Evolutionary conservation across 306 rosid genomes (phyloP).

Genomic region (Clitoria ternatea): DNA sequence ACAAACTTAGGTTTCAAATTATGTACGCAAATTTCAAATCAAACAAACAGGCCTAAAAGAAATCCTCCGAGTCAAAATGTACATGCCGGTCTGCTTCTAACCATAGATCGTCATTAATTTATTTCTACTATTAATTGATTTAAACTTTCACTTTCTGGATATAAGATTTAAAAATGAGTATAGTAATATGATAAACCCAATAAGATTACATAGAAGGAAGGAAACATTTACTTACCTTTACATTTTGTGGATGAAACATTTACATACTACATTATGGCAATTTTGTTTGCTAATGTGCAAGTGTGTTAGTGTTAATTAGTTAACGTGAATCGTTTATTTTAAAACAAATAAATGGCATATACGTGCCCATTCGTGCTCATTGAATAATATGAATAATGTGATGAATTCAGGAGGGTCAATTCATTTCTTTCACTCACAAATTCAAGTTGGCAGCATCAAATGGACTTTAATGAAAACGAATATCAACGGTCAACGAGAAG

Average conservation of each 20-base stretch:
- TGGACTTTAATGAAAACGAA: neutral
- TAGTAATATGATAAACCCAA: neutral
- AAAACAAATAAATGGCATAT: neutral
- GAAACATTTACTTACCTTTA: neutral
- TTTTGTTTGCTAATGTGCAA: neutral
- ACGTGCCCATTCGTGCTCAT: neutral
- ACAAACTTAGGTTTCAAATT: constrained; percentile 17
- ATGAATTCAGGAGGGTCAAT: neutral
- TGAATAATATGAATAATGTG: neutral
- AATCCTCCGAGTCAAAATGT: neutral
- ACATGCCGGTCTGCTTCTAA: neutral
- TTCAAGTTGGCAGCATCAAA: neutral
- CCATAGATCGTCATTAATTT: neutral
- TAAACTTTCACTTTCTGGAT: neutral
- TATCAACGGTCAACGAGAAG: neutral
- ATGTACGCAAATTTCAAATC: neutral
- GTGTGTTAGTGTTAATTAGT: neutral
- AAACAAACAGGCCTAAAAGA: constrained; percentile 19
- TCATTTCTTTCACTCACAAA: constrained; percentile 1
- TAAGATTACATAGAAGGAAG: neutral
- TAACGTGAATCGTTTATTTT: neutral
- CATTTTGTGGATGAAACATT: too few species aligned
- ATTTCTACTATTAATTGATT: neutral
- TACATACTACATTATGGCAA: neutral
- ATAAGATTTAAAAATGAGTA: neutral